Evolutionary conservation across 805 yeast genomes (phyloP).

Genomic region (Hanseniaspora thailandica): DNA sequence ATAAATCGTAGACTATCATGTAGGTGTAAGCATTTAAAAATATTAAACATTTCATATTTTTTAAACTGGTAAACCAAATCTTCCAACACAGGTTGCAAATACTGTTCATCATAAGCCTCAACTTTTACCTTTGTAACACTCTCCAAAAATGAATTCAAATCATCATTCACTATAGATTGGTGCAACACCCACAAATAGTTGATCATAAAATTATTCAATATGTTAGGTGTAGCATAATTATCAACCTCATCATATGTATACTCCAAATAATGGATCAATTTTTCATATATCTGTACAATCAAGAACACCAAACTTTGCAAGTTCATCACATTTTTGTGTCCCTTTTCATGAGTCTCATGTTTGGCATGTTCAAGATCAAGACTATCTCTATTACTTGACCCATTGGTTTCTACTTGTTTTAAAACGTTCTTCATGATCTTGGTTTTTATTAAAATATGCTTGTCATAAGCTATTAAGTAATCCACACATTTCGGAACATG

Average conservation of each 20-base stretch:
- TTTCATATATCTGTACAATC: slow-evolving; percentile 26
- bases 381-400: neutral
- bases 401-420: neutral
- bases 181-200: slow-evolving; percentile 50
- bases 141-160: neutral
- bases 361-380: neutral
- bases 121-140: neutral
- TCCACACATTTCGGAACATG: neutral
- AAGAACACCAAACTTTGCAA: neutral
- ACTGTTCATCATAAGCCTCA: neutral
- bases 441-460: neutral
- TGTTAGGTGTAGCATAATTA: slow-evolving; percentile 72
- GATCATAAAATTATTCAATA: slow-evolving; percentile 59
- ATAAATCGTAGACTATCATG: neutral
- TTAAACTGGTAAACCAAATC: neutral
- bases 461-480: slow-evolving; percentile 1
- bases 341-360: neutral
- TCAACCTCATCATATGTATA: slow-evolving; percentile 46
- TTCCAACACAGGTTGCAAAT: slow-evolving; percentile 5
- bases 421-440: neutral
- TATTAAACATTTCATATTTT: neutral
- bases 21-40: neutral
- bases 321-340: neutral
- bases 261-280: slow-evolving; percentile 36
- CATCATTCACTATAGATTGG: neutral